Conservation (phyloP, 139 green algal genomes). For the Chlamydomonas asymmetrica region DNA sequence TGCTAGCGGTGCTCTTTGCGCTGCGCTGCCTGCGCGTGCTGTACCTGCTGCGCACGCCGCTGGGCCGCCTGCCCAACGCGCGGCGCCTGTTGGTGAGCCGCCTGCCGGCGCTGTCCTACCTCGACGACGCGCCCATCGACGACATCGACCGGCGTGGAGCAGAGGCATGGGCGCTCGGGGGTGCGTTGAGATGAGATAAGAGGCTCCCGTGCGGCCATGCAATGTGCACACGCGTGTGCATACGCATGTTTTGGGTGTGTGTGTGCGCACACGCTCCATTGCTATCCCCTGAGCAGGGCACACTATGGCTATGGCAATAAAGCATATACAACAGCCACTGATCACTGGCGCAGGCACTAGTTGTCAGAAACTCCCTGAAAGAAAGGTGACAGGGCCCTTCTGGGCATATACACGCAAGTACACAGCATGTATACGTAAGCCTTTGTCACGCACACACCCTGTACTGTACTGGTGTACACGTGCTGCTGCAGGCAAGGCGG, state of each 20-base stretch:
- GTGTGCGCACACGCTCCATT: not conserved
- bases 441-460: not conserved
- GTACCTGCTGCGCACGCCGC: slow-evolving; percentile 16
- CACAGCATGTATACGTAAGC: not conserved
- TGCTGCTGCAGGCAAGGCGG: not conserved
- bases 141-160: not conserved
- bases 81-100: slow-evolving; percentile 7
- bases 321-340: not conserved
- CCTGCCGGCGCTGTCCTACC: slow-evolving; percentile 16
- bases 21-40: slow-evolving; percentile 8
- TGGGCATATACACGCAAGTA: not conserved
- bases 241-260: not conserved
- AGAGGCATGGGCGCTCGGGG: not conserved
- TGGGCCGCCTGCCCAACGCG: slow-evolving; percentile 17
- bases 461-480: not conserved
- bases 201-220: not conserved
- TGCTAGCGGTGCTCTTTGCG: not conserved
- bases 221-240: not conserved
- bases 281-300: not conserved
- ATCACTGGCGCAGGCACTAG: not conserved
- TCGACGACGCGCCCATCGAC: slow-evolving; percentile 14
- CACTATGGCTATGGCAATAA: not conserved
- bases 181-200: not conserved
- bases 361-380: too few relatives aligned
- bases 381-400: too few relatives aligned